Base-by-base conservation (phyloP, 208 protist genomes). In the Phytomonas francai region DNA sequence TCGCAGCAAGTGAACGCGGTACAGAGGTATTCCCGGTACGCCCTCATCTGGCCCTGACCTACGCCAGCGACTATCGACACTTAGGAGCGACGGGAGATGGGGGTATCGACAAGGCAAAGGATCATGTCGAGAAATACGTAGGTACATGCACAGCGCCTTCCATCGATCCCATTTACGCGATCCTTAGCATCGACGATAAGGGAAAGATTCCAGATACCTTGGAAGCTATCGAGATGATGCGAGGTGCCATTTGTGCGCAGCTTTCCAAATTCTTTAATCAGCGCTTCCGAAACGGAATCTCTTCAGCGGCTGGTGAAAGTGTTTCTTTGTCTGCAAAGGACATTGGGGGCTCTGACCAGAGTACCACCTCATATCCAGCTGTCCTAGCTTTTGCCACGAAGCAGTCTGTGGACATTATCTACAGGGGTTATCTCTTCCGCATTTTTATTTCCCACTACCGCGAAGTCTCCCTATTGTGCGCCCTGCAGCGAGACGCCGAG, bases 361-460 rank as follows among this genome's bases (percentile, higher is more conserved):
- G 57, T n/a, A 9, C 11, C 45, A 54, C 45, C 22, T 54, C 45
- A 19, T 19, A 25, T 54, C 22, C 19, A 6, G 3, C 45, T 54
- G 19, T 54, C 45, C 22, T 54, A 22, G 45, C 45, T 54, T 54
- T 83, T 33, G 87, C 83, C 70, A 87, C 83, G n/a, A 79, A 49
- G 34, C 76, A 85, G 42, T 91, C 85, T 31, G 80, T 93, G 27
- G 90, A 95, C 67, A 73, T 95, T 36, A 85, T 93, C 73, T 82
- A 82, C 68, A 75, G 72, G 31, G 90, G 90, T 25, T 93, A 87
- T 70, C 77, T 95, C 45, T 93, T 95, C 68, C 87, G 90, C n/a
- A 68, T 95, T 12, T 93, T 91, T 70, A 69, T 93, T 66, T 85
- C 90, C 9, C 85, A 93, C 74, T 95, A 95, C 78, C 87, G 87